A percentile compares a stretch with the other conserved stretches of the same genome.
phyloP scores from a whole-genome alignment of 495 filamentous ascomycete species.

The Chaetomidium leptoderma region DNA sequence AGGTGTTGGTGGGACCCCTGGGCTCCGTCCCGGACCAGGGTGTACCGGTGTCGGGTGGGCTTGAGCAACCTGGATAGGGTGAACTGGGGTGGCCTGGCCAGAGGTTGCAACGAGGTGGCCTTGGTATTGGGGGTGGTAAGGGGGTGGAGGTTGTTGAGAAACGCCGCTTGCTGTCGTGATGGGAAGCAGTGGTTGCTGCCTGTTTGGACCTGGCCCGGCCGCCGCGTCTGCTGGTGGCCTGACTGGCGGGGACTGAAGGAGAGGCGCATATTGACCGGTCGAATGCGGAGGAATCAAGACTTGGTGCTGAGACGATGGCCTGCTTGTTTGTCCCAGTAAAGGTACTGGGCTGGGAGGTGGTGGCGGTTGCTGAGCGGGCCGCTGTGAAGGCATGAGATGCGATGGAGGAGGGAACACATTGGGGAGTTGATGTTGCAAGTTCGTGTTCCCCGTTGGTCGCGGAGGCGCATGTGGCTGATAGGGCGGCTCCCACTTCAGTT shows the following conservation, averaged over 20 bases:
- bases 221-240: slow-evolving; percentile 15
- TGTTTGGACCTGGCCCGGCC: background rate
- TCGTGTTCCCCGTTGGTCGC: slow-evolving; percentile 21
- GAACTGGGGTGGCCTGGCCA: slow-evolving; percentile 12
- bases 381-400: slow-evolving; percentile 18
- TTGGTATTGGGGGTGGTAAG: slow-evolving; percentile 21
- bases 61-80: slow-evolving; percentile 13
- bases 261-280: slow-evolving; percentile 35
- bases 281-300: slow-evolving; percentile 39
- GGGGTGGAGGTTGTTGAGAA: slow-evolving; percentile 10
- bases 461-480: slow-evolving; percentile 38
- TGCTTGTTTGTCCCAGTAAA: slow-evolving; percentile 25
- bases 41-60: slow-evolving; percentile 17
- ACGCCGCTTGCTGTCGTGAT: slow-evolving; percentile 5
- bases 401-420: background rate
- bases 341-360: slow-evolving; percentile 25
- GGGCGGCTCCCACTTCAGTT: slow-evolving; percentile 49
- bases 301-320: slow-evolving; percentile 27
- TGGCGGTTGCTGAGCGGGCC: slow-evolving; percentile 16
- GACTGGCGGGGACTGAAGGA: slow-evolving; percentile 28
- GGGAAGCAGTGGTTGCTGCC: slow-evolving; percentile 11
- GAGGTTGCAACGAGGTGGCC: slow-evolving; percentile 11
- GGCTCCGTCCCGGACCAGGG: slow-evolving; percentile 9
- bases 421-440: slow-evolving; percentile 27
- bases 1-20: slow-evolving; percentile 23